These are phyloP conservation scores for Zopfia rhizophila DNA, from an alignment of 2,329 filamentous ascomycete species.

Conservation along the genomic window DNA sequence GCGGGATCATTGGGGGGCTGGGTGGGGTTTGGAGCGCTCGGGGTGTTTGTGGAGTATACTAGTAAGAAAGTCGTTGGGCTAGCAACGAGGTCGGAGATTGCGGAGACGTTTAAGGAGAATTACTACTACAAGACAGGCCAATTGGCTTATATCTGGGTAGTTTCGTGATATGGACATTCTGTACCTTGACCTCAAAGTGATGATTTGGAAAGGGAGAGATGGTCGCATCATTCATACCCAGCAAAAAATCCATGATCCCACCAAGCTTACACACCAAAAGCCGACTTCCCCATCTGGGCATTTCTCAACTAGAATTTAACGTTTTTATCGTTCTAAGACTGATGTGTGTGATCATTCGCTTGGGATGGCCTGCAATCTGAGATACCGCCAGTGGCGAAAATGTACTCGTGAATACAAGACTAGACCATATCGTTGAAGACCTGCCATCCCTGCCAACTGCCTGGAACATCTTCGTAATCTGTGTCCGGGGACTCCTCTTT, in stretches of 20 bases:
- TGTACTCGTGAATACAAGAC: conserved; percentile 22
- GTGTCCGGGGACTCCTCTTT: too few relatives aligned
- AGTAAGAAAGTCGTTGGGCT: conserved; percentile 65
- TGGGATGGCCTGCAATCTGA: conserved; percentile 16
- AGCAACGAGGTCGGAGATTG: conserved; percentile 64
- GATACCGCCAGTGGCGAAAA: conserved; percentile 11
- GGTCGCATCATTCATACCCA: conserved; percentile 21
- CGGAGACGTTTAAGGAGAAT: conserved; percentile 59
- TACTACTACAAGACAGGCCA: conserved; percentile 61
- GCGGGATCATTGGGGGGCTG: conserved; percentile 63
- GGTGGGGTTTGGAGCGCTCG: conserved; percentile 62
- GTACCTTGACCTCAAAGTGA: too few relatives aligned
- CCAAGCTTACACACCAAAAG: conserved; percentile 16
- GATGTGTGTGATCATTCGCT: conserved; percentile 7
- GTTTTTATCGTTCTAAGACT: conserved; percentile 9
- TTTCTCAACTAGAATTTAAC: conserved; percentile 3
- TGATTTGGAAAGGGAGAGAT: background rate
- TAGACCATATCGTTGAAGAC: conserved; percentile 42
- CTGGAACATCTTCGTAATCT: conserved; percentile 38
- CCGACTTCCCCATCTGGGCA: background rate
- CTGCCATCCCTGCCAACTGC: conserved; percentile 40
- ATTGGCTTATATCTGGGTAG: conserved; percentile 33
- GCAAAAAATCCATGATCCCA: conserved; percentile 31
- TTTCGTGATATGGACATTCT: background rate
- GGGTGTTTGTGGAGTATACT: conserved; percentile 66